These are phyloP conservation scores for Leishmania tarentolae DNA, from an alignment of 208 protist genomes.

Conservation along the genomic window DNA sequence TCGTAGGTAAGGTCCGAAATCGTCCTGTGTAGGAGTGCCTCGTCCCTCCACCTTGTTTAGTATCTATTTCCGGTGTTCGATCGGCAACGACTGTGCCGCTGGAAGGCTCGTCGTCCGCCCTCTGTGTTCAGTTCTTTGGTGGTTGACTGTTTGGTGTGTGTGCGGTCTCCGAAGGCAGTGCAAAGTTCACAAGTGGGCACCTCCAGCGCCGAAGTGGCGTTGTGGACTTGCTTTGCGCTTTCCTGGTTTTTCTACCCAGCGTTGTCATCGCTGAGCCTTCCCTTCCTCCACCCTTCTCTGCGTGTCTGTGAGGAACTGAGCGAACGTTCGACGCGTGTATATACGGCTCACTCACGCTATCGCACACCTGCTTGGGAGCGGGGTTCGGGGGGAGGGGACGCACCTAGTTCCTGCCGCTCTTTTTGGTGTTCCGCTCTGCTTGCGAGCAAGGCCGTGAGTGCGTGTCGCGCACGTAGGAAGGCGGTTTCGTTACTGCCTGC, in stretches of 20 bases:
- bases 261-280: background rate
- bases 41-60: background rate
- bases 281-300: background rate
- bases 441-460: background rate
- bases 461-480: background rate
- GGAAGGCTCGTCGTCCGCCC: background rate
- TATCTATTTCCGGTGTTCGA: background rate
- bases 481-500: background rate
- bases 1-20: background rate
- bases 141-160: background rate
- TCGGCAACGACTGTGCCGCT: background rate
- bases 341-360: background rate
- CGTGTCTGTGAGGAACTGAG: background rate
- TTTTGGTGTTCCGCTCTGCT: no score
- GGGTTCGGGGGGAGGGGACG: no score
- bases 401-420: no score
- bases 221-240: background rate
- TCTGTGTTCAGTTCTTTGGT: background rate
- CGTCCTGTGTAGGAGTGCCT: background rate
- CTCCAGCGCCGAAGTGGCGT: background rate
- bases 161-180: background rate
- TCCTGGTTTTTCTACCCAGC: background rate
- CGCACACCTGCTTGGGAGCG: background rate
- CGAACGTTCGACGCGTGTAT: background rate
- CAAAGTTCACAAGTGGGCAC: background rate